Evolutionary conservation across 306 rosid species (phyloP).

Genomic region (Quercus cerris): DNA sequence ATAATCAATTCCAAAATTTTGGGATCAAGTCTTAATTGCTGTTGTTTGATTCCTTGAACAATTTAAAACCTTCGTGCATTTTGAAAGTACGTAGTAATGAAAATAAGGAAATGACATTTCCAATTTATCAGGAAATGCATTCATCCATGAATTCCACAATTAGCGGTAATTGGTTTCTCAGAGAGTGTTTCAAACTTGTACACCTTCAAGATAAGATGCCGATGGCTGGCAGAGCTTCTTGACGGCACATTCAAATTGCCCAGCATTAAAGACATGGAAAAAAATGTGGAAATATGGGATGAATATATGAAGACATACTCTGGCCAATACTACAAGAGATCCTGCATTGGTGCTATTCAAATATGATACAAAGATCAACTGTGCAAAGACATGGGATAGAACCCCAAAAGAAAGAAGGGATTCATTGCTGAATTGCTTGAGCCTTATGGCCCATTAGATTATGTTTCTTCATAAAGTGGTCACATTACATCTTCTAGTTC

Average conservation of each 20-base stretch:
- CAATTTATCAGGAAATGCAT: constrained; percentile 28
- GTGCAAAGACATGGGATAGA: constrained; percentile 78
- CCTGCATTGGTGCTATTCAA: constrained; percentile 44
- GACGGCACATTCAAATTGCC: constrained; percentile 54
- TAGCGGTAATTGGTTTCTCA: constrained; percentile 50
- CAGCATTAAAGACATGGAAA: constrained; percentile 55
- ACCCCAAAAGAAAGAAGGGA: constrained; percentile 55
- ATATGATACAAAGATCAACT: constrained; percentile 54
- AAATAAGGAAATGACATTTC: background rate
- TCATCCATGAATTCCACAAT: constrained; percentile 41
- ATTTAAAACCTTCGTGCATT: too few relatives aligned
- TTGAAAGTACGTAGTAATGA: too few relatives aligned
- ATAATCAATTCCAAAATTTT: too few relatives aligned
- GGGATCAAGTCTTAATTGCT: too few relatives aligned
- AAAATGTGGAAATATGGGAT: constrained; percentile 46
- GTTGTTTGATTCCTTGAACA: too few relatives aligned
- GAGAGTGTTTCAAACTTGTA: constrained; percentile 40
- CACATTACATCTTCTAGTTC: too few relatives aligned
- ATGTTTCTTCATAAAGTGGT: constrained; percentile 19
- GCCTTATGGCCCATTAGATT: constrained; percentile 66
- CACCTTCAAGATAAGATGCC: constrained; percentile 59
- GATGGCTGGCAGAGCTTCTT: constrained; percentile 64
- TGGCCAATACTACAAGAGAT: constrained; percentile 38
- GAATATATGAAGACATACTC: constrained; percentile 30
- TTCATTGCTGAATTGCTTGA: constrained; percentile 52